A percentile compares a stretch with the other conserved stretches of the same genome.
These are phyloP conservation scores for Alternaria consortialis DNA, from an alignment of 2,329 filamentous ascomycete species.

Conservation along the genomic window DNA sequence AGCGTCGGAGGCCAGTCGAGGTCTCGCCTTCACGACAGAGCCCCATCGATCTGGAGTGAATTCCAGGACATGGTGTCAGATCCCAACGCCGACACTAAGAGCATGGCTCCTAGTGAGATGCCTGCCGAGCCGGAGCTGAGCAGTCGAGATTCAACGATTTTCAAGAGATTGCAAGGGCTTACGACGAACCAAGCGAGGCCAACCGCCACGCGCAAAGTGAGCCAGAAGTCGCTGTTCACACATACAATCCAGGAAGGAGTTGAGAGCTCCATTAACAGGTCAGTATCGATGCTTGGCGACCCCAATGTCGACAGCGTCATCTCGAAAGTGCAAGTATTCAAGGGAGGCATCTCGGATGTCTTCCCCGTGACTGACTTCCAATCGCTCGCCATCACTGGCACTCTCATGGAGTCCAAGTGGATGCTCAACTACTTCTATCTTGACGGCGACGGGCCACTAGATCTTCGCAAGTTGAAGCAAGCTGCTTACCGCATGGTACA, in stretches of 20 bases:
- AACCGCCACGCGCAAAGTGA: conserved; percentile 21
- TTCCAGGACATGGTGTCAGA: conserved; percentile 45
- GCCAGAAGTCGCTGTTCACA: conserved; percentile 28
- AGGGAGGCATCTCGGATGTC: conserved; percentile 46
- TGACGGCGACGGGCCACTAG: conserved; percentile 41
- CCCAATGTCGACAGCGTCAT: conserved; percentile 48
- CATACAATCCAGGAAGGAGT: conserved; percentile 41
- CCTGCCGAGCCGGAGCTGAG: conserved; percentile 18
- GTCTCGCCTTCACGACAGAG: conserved; percentile 28
- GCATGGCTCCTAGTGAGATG: conserved; percentile 14
- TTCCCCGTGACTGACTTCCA: conserved; percentile 48
- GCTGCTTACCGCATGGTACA: conserved; percentile 43
- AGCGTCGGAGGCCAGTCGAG: conserved; percentile 27
- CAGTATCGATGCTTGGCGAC: conserved; percentile 44
- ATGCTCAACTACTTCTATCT: conserved; percentile 50
- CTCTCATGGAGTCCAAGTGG: conserved; percentile 45
- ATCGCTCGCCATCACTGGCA: conserved; percentile 45
- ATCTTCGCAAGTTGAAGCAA: conserved; percentile 45
- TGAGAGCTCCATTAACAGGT: conserved; percentile 28
- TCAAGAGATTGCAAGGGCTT: conserved; percentile 42
- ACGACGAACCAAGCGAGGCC: conserved; percentile 13
- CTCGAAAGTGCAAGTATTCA: conserved; percentile 48
- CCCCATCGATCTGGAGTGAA: conserved; percentile 39
- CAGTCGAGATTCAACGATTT: conserved; percentile 26
- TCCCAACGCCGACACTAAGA: conserved; percentile 27